Conservation (phyloP, 129 eudicot genomes). For the Tagetes patula region DNA sequence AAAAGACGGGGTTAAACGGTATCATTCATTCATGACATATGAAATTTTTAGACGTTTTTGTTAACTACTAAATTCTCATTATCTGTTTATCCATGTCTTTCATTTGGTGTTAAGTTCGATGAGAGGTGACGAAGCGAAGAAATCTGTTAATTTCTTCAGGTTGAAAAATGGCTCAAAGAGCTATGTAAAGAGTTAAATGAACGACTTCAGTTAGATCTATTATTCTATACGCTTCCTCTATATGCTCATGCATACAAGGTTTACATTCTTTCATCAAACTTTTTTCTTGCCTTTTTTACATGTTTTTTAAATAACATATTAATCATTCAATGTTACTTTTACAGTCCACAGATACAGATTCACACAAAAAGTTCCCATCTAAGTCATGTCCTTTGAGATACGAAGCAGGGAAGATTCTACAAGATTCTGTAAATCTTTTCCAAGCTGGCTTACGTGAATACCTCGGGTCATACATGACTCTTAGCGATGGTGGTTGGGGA, state of each 20-base stretch:
- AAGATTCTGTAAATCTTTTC: conserved; percentile 76
- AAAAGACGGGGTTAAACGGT: conserved; percentile 88
- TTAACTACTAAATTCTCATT: background rate
- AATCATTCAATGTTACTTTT: conserved; percentile 9
- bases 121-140: conserved; percentile 95
- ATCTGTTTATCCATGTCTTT: no score
- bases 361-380: conserved; percentile 80
- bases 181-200: conserved; percentile 89
- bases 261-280: conserved; percentile 17
- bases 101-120: conserved; percentile 55
- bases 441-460: conserved; percentile 86
- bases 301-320: background rate
- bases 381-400: conserved; percentile 89
- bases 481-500: conserved; percentile 64
- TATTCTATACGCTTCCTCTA: conserved; percentile 81
- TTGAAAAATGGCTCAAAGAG: conserved; percentile 79
- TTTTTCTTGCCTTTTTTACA: background rate
- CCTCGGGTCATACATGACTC: conserved; percentile 39
- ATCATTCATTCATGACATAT: conserved; percentile 7
- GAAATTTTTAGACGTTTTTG: background rate
- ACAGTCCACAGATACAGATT: conserved; percentile 69
- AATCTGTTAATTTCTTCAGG: conserved; percentile 37
- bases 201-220: conserved; percentile 76
- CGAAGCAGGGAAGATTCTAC: conserved; percentile 69
- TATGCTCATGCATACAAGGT: conserved; percentile 87